Conservation (phyloP, 495 filamentous ascomycete genomes). For the Podospora bellae-mahoneyi region DNA sequence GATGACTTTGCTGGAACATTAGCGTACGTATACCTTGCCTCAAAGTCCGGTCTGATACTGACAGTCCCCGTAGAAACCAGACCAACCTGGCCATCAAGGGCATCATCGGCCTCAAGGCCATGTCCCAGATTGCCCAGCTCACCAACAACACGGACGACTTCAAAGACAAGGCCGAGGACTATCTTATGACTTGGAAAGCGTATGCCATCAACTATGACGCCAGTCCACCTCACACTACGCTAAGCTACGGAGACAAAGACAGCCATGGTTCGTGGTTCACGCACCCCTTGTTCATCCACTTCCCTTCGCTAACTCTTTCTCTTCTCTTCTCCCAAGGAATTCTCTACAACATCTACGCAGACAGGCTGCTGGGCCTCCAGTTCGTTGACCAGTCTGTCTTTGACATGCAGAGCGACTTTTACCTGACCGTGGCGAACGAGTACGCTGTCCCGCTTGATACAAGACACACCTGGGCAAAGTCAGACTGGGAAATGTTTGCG, state of each 20-base stretch:
- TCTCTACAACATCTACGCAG: conserved; percentile 85
- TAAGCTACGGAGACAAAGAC: conserved; percentile 47
- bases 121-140: conserved; percentile 70
- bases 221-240: conserved; percentile 65
- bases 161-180: conserved; percentile 63
- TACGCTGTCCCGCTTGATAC: conserved; percentile 85
- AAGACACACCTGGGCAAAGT: conserved; percentile 78
- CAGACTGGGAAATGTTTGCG: conserved; percentile 85
- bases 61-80: conserved; percentile 55
- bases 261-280: conserved; percentile 34
- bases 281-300: too few relatives aligned
- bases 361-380: conserved; percentile 67
- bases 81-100: conserved; percentile 93
- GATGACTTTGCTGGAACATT: conserved; percentile 92
- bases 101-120: conserved; percentile 90
- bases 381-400: conserved; percentile 71
- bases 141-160: conserved; percentile 60
- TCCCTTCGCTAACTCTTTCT: too few relatives aligned
- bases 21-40: conserved; percentile 29
- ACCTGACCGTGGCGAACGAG: conserved; percentile 64
- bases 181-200: conserved; percentile 73
- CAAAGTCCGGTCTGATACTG: not conserved
- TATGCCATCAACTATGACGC: conserved; percentile 69
- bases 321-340: conserved; percentile 43
- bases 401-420: conserved; percentile 75